Percentiles rank a stretch among this genome's conserved stretches.
phyloP scores from a whole-genome alignment of 2,329 filamentous ascomycete species.

The Alternaria sp. region DNA sequence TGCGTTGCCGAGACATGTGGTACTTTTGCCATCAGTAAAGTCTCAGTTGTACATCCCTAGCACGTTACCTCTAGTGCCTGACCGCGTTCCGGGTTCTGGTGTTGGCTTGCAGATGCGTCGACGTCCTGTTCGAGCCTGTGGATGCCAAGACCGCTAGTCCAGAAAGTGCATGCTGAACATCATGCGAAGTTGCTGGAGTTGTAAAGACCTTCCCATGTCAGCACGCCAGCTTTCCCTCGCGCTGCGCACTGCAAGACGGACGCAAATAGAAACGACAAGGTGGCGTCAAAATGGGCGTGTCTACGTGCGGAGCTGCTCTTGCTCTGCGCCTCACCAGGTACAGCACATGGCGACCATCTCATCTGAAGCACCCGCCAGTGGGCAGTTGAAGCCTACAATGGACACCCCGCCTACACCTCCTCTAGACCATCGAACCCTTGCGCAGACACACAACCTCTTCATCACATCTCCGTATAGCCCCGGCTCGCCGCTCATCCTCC shows the following conservation, averaged over 20 bases:
- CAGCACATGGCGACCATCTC: conserved; percentile 36
- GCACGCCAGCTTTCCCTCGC: conserved; percentile 36
- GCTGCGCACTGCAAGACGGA: conserved; percentile 21
- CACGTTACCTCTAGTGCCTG: conserved; percentile 6
- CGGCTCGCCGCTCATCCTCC: conserved; percentile 84
- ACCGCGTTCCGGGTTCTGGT: conserved; percentile 1
- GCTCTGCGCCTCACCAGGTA: conserved; percentile 42
- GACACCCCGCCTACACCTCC: conserved; percentile 49
- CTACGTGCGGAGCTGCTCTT: conserved; percentile 45
- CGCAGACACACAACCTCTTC: conserved; percentile 74
- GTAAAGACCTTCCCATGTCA: conserved; percentile 43
- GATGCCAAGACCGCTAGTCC: conserved; percentile 39
- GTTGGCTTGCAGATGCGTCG: conserved; percentile 8
- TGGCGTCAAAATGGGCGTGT: conserved; percentile 20
- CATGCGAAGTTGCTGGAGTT: conserved; percentile 18
- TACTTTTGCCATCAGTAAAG: conserved; percentile 6
- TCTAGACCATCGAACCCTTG: conserved; percentile 61
- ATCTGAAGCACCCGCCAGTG: conserved; percentile 26
- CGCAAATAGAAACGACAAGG: conserved; percentile 12
- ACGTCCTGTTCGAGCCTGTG: conserved; percentile 25
- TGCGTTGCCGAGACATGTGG: conserved; percentile 11
- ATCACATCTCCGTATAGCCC: conserved; percentile 81
- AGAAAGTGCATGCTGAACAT: conserved; percentile 33
- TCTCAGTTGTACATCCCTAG: neutral
- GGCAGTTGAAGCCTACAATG: conserved; percentile 45